Base-by-base conservation (phyloP, 345 rosid species). In the Capsella bursapastoris region DNA sequence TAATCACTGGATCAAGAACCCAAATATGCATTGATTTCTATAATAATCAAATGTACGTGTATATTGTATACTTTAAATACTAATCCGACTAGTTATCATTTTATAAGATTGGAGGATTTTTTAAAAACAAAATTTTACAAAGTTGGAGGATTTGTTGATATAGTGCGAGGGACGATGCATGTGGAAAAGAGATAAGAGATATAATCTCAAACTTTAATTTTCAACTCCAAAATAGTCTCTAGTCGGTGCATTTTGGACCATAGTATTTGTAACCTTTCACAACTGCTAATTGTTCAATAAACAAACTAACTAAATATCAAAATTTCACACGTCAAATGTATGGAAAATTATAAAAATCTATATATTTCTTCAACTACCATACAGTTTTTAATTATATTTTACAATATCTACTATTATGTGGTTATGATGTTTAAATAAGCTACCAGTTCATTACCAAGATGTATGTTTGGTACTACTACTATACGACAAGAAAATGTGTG, bases 401-500 rank as follows among this genome's bases (percentile, higher is more conserved):
- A 43, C 12, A 10, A 6, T 25, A 14, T 64, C 4, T 45, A 64
- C 56, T 25, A 31, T 56, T 45, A 47, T 64, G 15, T 73, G 18
- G 18, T 40, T 5, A 56, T n/a, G 22, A 45, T 56, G 50, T 16
- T 57, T 25, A 29, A 64, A 7, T 51, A 53, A 52, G 70, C 35
- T 59, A 59, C 67, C 28, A 10, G 31, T 4, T 64, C 45, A 65
- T 65, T 51, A 57, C 13, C 51, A 74, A 34, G 13, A 53, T 57
- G 47, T 41, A 73, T 59, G 68, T 74, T 44, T 25, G 14, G 44
- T 22, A 22, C 25, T 22, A 22, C 22, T 40, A 60, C 73, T 40
- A 75, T 3, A 60, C 48, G 73, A 75, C 79, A 67, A 52, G 37
- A 60, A 41, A 59, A 52, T 66, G 16, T 68, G 32, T 61, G 1